These are phyloP conservation scores for Bruguiera parviflora DNA, from an alignment of 345 rosid species.

Conservation along the genomic window DNA sequence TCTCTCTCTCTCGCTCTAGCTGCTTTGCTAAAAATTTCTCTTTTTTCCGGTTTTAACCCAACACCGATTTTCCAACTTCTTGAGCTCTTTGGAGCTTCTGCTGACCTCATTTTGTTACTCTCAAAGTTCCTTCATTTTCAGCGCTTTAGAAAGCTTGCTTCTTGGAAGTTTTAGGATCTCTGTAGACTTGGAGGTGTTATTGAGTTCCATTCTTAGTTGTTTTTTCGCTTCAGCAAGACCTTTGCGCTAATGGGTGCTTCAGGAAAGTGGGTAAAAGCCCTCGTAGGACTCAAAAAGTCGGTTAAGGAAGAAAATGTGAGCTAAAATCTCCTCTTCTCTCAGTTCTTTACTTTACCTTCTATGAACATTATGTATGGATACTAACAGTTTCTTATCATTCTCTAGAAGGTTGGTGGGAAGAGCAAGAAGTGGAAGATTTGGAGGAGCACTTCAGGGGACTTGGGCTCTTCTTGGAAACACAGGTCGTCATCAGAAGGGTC, in stretches of 20 bases:
- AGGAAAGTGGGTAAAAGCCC: slow-evolving; percentile 87
- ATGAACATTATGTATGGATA: neutral
- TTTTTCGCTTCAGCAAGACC: neutral
- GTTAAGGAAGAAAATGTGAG: slow-evolving; percentile 64
- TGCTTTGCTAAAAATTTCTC: neutral
- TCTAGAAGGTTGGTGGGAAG: slow-evolving; percentile 38
- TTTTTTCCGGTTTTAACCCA: neutral
- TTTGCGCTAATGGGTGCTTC: slow-evolving; percentile 73
- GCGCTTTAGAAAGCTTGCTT: neutral
- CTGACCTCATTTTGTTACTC: neutral
- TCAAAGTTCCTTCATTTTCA: neutral
- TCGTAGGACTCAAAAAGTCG: slow-evolving; percentile 63
- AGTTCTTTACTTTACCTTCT: neutral
- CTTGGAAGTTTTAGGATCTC: slow-evolving; percentile 10
- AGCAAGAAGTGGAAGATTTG: slow-evolving; percentile 85
- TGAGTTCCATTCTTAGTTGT: neutral
- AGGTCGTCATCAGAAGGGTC: slow-evolving; percentile 50
- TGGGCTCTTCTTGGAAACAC: slow-evolving; percentile 47
- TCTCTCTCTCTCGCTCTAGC: too few species aligned
- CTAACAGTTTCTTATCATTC: neutral
- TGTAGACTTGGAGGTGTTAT: neutral
- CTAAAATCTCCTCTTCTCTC: neutral
- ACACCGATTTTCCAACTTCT: neutral
- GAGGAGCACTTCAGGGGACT: slow-evolving; percentile 70
- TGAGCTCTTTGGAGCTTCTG: neutral